phyloP scores from a whole-genome alignment of 768 basidiomycete genomes.

The Hypholoma fasciculare region DNA sequence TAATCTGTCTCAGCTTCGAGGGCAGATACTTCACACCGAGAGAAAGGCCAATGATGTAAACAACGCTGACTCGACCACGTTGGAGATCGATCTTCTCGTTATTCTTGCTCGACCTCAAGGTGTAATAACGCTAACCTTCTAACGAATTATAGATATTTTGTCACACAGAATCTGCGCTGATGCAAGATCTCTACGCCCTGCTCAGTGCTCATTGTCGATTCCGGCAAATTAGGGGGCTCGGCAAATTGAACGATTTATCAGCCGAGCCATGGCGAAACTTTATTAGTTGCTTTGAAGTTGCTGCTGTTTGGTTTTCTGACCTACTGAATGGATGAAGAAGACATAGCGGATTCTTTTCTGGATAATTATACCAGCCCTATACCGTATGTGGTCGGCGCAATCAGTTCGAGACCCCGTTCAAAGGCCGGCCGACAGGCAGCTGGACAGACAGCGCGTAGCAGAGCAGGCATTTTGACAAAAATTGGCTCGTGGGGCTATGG shows the following conservation, averaged over 20 bases:
- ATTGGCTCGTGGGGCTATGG: too few relatives aligned
- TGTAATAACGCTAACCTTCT: too few relatives aligned
- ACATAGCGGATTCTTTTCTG: not conserved
- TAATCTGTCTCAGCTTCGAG: too few relatives aligned
- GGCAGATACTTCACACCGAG: not conserved
- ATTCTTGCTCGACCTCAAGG: too few relatives aligned
- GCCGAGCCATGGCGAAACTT: not conserved
- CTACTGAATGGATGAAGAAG: not conserved
- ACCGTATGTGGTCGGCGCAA: not conserved
- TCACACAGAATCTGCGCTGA: too few relatives aligned
- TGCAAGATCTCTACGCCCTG: not conserved
- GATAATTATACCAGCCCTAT: not conserved
- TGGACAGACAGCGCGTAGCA: not conserved
- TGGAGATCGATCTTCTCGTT: too few relatives aligned
- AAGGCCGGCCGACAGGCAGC: not conserved
- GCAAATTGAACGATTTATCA: not conserved
- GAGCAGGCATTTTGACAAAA: too few relatives aligned
- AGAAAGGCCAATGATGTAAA: not conserved
- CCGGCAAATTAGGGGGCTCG: slow-evolving; percentile 5
- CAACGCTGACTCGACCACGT: too few relatives aligned
- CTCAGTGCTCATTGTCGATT: not conserved
- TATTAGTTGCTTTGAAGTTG: not conserved
- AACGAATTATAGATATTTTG: too few relatives aligned
- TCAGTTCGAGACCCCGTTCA: not conserved
- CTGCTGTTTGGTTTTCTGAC: not conserved